Conservation (phyloP, 371 early-diverging fungal genomes). For the Smittium mucronatum region DNA sequence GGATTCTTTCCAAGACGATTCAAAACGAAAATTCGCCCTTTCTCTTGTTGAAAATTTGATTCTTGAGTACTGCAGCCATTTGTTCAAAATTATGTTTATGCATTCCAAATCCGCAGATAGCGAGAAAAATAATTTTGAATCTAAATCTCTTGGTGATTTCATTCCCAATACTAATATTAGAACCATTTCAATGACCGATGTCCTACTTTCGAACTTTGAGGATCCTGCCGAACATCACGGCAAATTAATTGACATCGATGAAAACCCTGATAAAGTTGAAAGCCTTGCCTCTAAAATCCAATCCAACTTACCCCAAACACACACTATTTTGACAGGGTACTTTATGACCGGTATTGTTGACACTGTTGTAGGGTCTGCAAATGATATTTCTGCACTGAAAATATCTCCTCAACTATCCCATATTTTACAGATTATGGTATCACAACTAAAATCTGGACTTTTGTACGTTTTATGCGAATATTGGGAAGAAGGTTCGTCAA, state of each 20-base stretch:
- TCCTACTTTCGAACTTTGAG: neutral
- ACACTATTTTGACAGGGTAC: slow-evolving; percentile 41
- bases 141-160: neutral
- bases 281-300: slow-evolving; percentile 33
- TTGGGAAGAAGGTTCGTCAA: slow-evolving; percentile 22
- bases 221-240: neutral
- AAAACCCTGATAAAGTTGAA: slow-evolving; percentile 12
- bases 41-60: slow-evolving; percentile 60
- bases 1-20: neutral
- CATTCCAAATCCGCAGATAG: neutral
- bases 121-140: neutral
- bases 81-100: slow-evolving; percentile 36
- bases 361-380: slow-evolving; percentile 25
- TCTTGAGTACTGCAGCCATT: slow-evolving; percentile 30
- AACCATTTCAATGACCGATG: neutral
- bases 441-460: slow-evolving; percentile 21
- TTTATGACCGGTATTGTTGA: slow-evolving; percentile 29
- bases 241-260: neutral
- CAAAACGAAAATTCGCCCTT: neutral
- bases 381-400: slow-evolving; percentile 30
- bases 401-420: slow-evolving; percentile 28
- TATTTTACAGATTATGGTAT: slow-evolving; percentile 17
- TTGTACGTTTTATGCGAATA: slow-evolving; percentile 20
- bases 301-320: slow-evolving; percentile 31
- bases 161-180: neutral